Evolutionary conservation across 805 yeast genomes (phyloP), one percentile per base, ranked within the genome.

Genomic region (Candida nemodendra): DNA sequence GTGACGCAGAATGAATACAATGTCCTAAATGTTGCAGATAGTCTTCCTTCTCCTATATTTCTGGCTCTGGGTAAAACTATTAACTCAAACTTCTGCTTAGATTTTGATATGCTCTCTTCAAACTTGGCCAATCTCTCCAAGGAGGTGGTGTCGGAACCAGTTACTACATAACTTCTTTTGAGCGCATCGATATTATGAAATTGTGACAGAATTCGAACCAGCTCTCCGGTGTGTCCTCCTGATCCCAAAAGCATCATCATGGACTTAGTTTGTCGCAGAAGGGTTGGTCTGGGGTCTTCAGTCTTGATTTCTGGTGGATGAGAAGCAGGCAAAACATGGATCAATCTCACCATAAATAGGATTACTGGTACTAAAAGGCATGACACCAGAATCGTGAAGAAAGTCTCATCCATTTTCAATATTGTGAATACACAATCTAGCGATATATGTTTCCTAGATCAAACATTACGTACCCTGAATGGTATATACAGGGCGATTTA

Each of bases 141-240:
- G 16, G 79, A 76, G 3, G 76, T 65, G 1, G 61, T 47, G 42
- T 75, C 78, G 3, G 71, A 71, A 5, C 75, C 61, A 0, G 83
- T 66, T 0, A 70, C 55, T 8, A 60, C 47, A 34, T 61, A 64
- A 6, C 48, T 44, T 16, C 60, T 36, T 22, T 45, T 36, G 18
- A 65, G 21, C n/a, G 61, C 18, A 8, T 38, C 42, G 1, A 51
- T 24, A 4, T 39, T 38, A 16, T 66, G 53, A 31, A 74, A 62
- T 26, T 68, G 67, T 4, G 55, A 43, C 8, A 87, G 57, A 13
- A 91, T 66, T 18, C 90, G 66, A n/a, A 90, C 59, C 95, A 91
- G 87, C 59, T 91, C 97, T 1, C 96, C 97, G 0, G 97, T 89
- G 54, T 89, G 98, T 2, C 97, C 98, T 2, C 99, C 99, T 0